A percentile compares a stretch with the other conserved stretches of the same genome.
Evolutionary conservation across 768 basidiomycete species (phyloP).

Genomic region (Pleurotus ostreatus): DNA sequence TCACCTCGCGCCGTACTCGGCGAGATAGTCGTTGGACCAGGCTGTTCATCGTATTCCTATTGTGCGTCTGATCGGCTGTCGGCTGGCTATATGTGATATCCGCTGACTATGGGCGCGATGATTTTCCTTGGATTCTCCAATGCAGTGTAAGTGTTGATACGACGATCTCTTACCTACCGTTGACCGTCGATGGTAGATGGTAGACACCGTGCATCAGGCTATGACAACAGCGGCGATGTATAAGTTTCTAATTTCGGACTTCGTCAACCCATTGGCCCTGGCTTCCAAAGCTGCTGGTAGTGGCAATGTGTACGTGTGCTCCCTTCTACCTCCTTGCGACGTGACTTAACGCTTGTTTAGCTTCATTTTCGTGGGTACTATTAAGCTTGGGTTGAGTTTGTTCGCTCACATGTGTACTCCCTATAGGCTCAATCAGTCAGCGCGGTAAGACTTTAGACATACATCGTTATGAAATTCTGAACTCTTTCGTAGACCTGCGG

Average conservation of each 20-base stretch:
- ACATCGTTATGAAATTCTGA: no score
- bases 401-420: neutral
- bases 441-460: neutral
- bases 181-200: neutral
- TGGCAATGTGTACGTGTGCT: neutral
- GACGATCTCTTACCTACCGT: no score
- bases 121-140: neutral
- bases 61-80: neutral
- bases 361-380: neutral
- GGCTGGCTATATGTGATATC: neutral
- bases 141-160: neutral
- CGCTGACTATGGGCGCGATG: neutral
- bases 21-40: neutral
- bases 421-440: conserved; percentile 1
- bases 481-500: neutral
- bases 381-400: neutral
- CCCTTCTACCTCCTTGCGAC: neutral
- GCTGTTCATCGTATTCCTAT: neutral
- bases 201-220: conserved; percentile 3
- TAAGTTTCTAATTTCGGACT: neutral
- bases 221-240: conserved; percentile 5
- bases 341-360: neutral
- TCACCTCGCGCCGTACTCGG: neutral
- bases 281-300: neutral
- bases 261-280: neutral